These are phyloP conservation scores for Schwanniomyces occidentalis DNA, from an alignment of 805 yeast genomes.

Conservation along the genomic window DNA sequence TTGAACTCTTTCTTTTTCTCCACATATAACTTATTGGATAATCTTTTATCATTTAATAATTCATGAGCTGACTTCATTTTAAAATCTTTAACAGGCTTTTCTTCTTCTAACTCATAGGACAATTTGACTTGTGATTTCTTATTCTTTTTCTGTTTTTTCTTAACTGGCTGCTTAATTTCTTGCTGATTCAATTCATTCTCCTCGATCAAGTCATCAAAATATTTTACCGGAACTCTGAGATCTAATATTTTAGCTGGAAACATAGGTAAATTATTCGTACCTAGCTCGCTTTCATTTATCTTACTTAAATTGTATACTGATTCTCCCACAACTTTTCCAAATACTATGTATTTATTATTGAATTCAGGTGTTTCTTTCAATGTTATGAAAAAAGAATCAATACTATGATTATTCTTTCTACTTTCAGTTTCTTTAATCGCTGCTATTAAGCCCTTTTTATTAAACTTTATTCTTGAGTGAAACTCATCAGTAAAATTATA, in stretches of 20 bases:
- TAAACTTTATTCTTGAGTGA: conserved; percentile 52
- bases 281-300: conserved; percentile 50
- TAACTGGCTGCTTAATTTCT: too few species aligned
- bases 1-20: conserved; percentile 1
- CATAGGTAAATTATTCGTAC: conserved; percentile 41
- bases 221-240: conserved; percentile 45
- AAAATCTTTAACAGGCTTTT: conserved; percentile 33
- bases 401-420: conserved; percentile 16
- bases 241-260: conserved; percentile 50
- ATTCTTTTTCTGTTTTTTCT: conserved; percentile 17
- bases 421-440: conserved; percentile 38
- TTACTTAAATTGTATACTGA: conserved; percentile 52
- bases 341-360: conserved; percentile 40
- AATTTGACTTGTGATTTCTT: conserved; percentile 33
- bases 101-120: conserved; percentile 38
- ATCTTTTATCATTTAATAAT: conserved; percentile 22
- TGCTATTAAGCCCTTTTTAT: conserved; percentile 56
- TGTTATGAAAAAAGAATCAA: conserved; percentile 47
- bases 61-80: conserved; percentile 48
- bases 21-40: conserved; percentile 4
- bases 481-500: conserved; percentile 38
- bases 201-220: conserved; percentile 44
- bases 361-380: conserved; percentile 46
- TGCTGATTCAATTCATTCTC: too few species aligned
- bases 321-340: conserved; percentile 62